Base-by-base conservation (phyloP, 352 stramenopile genomes). In the Pythium monospermum region DNA sequence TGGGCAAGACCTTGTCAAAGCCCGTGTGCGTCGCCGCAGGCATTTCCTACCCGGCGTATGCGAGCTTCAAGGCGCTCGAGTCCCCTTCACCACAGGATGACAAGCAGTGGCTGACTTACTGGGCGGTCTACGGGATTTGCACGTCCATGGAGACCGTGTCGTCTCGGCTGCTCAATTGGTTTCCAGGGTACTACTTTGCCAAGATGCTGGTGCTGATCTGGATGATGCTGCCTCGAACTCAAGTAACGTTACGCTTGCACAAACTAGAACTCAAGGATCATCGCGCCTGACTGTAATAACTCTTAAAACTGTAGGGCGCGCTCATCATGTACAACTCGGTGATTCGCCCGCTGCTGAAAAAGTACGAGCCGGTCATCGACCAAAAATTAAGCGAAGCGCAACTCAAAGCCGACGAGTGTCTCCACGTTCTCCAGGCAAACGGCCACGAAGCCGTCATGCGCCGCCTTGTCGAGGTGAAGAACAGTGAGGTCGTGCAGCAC, bases 121-220 rank as follows among this genome's bases (percentile, higher is more conserved):
- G 95, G 95, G 83, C 97, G 26, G 86, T 98, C 18, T 98, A 96
- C 54, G 87, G 87, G 11, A 90, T 96, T 61, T 97, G 96, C 66
- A 94, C 84, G 44, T 92, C 96, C 30, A 80, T 97, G 53, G 94
- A 98, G 60, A 72, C 79, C 22, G 58, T 85, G 30, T 69, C 59
- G 21, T 67, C 71, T 35, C 68, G 67, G 19, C 53, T 87, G 41
- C 48, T 82, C 30, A 64, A 57, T 26, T 82, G 81, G 54, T 83
- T 98, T 51, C 95, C 95, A 1, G 96, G 96, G 44, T 98, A 98
- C 68, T 98, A 96, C 61, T 49, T 94, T 4, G 88, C 94, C 63
- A 98, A 98, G 71, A 78, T 96, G 51, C 81, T 95, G 19, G 97
- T 98, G 59, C 81, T 98, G 42, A 74, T 98, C 41, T 98, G 94